Conservation (phyloP, 768 basidiomycete genomes). For the Royoungia palumana region DNA sequence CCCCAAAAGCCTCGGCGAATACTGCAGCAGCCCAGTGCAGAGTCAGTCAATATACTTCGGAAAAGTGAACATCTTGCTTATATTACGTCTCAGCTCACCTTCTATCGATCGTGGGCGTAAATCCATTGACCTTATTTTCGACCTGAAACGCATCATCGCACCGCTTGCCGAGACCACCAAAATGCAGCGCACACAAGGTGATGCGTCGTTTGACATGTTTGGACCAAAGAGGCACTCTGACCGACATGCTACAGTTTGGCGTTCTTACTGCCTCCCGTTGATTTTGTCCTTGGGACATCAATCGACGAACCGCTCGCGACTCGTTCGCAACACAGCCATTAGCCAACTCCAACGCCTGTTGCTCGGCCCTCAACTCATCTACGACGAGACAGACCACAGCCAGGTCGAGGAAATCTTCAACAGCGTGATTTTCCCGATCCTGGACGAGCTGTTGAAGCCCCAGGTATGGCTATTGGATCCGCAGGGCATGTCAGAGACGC, state of each 20-base stretch:
- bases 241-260: constrained; percentile 60
- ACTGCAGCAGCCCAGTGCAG: constrained; percentile 47
- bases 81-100: constrained; percentile 52
- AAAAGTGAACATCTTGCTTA: not conserved
- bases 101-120: constrained; percentile 76
- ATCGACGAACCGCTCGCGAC: constrained; percentile 78
- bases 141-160: constrained; percentile 64
- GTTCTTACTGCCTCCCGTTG: constrained; percentile 69
- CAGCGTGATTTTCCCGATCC: constrained; percentile 82
- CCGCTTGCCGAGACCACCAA: constrained; percentile 51
- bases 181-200: constrained; percentile 34
- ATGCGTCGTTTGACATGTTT: constrained; percentile 7
- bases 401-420: constrained; percentile 86
- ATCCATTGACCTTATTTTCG: constrained; percentile 77
- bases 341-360: constrained; percentile 80
- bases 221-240: not conserved
- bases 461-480: constrained; percentile 78
- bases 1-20: constrained; percentile 50
- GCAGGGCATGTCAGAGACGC: constrained; percentile 85
- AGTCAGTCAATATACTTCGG: constrained; percentile 38
- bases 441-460: constrained; percentile 87
- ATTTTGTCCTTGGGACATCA: constrained; percentile 73
- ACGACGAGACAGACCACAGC: constrained; percentile 53
- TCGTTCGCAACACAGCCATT: constrained; percentile 79
- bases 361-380: constrained; percentile 67